These are phyloP conservation scores for Dendrobium officinale DNA, from an alignment of 106 monocot genomes.

Conservation along the genomic window DNA sequence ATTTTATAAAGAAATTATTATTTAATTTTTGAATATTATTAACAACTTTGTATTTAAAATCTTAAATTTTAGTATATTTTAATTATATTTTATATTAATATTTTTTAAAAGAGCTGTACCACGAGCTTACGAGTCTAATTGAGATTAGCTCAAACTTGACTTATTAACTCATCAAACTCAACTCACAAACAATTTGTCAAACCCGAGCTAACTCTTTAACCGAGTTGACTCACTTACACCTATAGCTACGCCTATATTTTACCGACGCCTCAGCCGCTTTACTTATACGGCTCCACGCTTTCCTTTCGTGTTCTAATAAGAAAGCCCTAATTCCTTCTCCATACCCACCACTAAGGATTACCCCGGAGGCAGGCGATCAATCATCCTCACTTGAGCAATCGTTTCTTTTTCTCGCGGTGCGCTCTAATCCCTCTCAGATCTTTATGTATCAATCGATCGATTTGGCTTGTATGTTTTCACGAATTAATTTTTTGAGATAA, in stretches of 20 bases:
- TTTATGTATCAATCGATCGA: constrained; percentile 3
- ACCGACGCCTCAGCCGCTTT: background rate
- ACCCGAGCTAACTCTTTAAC: background rate
- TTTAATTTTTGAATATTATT: no score
- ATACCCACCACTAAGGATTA: background rate
- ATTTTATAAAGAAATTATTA: no score
- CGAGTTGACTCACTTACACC: background rate
- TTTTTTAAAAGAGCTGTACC: no score
- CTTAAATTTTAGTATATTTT: no score
- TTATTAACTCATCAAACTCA: no score
- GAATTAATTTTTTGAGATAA: background rate
- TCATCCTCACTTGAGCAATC: background rate
- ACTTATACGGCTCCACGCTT: background rate
- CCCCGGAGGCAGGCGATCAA: background rate
- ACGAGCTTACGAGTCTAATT: no score
- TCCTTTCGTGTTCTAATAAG: background rate
- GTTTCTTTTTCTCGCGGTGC: background rate
- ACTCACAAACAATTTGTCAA: no score
- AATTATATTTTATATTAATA: no score
- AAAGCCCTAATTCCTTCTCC: background rate
- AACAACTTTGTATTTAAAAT: no score
- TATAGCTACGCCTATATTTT: no score
- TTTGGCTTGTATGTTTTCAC: background rate
- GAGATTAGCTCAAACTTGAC: no score
- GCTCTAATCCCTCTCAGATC: background rate